Evolutionary conservation across 208 protist species (phyloP).

Genomic region (Leishmania aethiopica): DNA sequence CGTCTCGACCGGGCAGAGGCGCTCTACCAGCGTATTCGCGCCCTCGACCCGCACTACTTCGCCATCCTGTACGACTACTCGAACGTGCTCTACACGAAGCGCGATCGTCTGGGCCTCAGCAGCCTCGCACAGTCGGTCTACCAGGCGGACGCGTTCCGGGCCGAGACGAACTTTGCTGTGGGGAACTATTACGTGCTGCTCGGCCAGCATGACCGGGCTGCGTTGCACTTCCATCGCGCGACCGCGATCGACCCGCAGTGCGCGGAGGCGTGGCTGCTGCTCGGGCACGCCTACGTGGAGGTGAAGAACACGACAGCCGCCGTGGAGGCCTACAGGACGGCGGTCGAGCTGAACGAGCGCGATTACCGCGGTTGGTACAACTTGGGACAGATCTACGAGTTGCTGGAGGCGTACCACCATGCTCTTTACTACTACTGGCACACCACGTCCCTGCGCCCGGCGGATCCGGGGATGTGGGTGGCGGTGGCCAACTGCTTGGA

Average conservation of each 20-base stretch:
- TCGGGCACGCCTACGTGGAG: conserved; percentile 98
- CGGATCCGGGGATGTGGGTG: conserved; percentile 95
- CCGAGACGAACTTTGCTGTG: conserved; percentile 97
- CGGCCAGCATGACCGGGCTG: conserved; percentile 94
- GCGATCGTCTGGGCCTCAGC: conserved; percentile 84
- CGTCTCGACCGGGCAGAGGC: conserved; percentile 78
- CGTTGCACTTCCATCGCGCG: conserved; percentile 95
- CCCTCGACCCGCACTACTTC: conserved; percentile 89
- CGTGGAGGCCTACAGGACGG: conserved; percentile 96
- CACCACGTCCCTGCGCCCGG: conserved; percentile 91
- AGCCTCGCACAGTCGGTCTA: conserved; percentile 93
- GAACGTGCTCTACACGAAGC: conserved; percentile 97
- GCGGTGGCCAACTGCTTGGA: conserved; percentile 84
- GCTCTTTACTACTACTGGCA: conserved; percentile 97
- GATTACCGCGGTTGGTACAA: conserved; percentile 98
- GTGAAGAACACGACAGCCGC: conserved; percentile 95
- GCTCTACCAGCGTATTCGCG: conserved; percentile 89
- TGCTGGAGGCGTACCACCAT: conserved; percentile 95
- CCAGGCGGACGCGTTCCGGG: conserved; percentile 93
- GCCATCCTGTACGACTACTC: conserved; percentile 95
- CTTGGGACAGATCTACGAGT: conserved; percentile 97
- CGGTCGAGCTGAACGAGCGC: conserved; percentile 91
- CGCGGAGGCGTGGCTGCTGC: conserved; percentile 95
- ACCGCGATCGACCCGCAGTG: conserved; percentile 89
- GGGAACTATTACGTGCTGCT: conserved; percentile 98